Base-by-base conservation (phyloP, 257 asterid species). In the Fraxinus americana region DNA sequence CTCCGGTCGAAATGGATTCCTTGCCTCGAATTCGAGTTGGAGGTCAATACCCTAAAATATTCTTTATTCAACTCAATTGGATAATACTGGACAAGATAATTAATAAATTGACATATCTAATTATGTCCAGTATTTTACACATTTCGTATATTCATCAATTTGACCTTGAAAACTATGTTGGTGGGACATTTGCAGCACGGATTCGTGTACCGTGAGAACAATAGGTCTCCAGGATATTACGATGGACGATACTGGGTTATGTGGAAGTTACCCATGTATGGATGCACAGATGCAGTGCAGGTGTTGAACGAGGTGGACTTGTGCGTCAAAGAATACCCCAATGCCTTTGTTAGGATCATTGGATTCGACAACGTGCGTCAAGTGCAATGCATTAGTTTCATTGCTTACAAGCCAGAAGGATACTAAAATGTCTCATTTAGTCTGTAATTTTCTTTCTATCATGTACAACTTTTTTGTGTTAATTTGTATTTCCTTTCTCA, bases 171-270 rank as follows among this genome's bases (percentile, higher is more conserved):
- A 43, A 43, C 21, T 38, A n/a, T 54, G 10, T n/a, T 0, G 2
- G 0, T 54, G 27, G 65, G 25, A 5, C 5, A n/a, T 12, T 0
- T 32, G 73, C 75, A 86, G 87, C 19, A 74, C 2, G 82, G 71
- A 2, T 83, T 75, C 65, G 61, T 34, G 5, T 27, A 78, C 81
- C 89, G 89, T 65, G 84, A 82, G 78, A 1, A 89, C 83, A 0
- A 77, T 77, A 32, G 4, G 2, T 82, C 89, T 11, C 89, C 89
- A 0, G 89, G 89, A 1, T 89, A 89, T 88, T 89, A 86, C 1
- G 86, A 84, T 34, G 92, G 92, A 0, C 72, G 92, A 2, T 88
- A 86, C 83, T 84, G 90, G 91, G 84, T 88, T 17, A 86, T 84
- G 91, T 84, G 88, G 90, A 86, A 86, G 86, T 43, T 88, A 34